Evolutionary conservation across 2,329 filamentous ascomycete species (phyloP), one percentile per base, ranked within the genome.

Genomic region (Fusarium sp.): DNA sequence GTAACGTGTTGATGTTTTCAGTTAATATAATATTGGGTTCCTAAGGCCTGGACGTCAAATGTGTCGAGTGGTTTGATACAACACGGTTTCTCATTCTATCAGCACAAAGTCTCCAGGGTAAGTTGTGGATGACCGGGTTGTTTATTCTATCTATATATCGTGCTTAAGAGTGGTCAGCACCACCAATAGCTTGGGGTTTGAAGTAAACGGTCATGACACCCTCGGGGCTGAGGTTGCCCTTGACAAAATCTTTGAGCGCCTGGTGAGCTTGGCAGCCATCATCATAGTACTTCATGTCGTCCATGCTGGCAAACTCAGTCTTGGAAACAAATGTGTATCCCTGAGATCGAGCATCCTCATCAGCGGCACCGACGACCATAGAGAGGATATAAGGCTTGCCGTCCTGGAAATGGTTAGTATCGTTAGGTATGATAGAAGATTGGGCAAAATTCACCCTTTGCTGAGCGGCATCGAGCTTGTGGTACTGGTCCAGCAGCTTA

Each of bases 211-310:
- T 83, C 73, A 84, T 52, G 27, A 82, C 62, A 18, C 80, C 83
- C 38, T 79, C 71, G 11, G 83, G 62, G 9, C 70, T 74, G 27
- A 84, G 66, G 20, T 54, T 58, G 51, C 61, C 72, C 68, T 75
- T 75, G 16, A 79, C 80, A 4, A 73, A 68, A 34, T 72, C 74
- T 78, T 83, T 85, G 63, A 86, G 79, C 25, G 68, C 76, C 60
- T 75, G 72, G 68, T 86, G 84, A 3, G 82, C 83, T n/a, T 74
- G 63, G 72, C 84, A 86, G 57, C 77, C 83, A 12, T 83, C 82
- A 77, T 93, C 91, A 77, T 92, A 93, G 81, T 87, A 93, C 72
- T 87, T 83, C 87, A 93, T 89, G 77, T 93, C 91, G 15, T 90
- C 90, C 58, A 89, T 74, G 63, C 81, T 89, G 47, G 86, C 85